These are phyloP conservation scores for Chimonanthus salicifolius DNA, from an alignment of 164 flowering plant species.

Conservation along the genomic window DNA sequence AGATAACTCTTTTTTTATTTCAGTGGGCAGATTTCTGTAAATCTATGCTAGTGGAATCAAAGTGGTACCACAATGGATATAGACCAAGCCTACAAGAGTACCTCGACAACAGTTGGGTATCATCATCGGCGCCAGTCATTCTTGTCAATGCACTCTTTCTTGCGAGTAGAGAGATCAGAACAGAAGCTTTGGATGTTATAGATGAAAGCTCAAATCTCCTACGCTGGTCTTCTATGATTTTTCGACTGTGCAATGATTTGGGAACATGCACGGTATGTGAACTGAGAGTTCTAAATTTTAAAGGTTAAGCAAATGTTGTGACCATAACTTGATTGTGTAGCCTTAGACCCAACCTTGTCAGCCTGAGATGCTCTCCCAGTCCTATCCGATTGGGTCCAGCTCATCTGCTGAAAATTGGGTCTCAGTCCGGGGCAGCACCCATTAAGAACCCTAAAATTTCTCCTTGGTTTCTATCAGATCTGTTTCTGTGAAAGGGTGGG, in stretches of 20 bases:
- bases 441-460: no score
- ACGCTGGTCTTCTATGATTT: slow-evolving; percentile 2
- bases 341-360: no score
- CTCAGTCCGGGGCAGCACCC: no score
- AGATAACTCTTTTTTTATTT: background rate
- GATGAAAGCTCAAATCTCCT: background rate
- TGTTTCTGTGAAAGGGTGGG: no score
- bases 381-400: no score
- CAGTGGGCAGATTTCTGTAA: slow-evolving; percentile 10
- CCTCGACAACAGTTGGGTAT: slow-evolving; percentile 30
- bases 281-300: no score
- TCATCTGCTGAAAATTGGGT: no score
- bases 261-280: background rate
- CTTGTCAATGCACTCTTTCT: slow-evolving; percentile 16
- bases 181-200: slow-evolving; percentile 9
- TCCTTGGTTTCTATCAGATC: no score
- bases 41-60: slow-evolving; percentile 25
- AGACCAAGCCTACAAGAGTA: slow-evolving; percentile 29
- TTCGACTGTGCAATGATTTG: slow-evolving; percentile 6
- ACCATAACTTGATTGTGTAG: background rate
- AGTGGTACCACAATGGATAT: slow-evolving; percentile 22
- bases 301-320: no score
- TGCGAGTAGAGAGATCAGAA: background rate
- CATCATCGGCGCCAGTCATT: slow-evolving; percentile 32
- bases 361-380: no score